Percentiles rank a stretch among this genome's conserved stretches.
phyloP scores from a whole-genome alignment of 164 flowering plant species.

The Kingdonia uniflora region DNA sequence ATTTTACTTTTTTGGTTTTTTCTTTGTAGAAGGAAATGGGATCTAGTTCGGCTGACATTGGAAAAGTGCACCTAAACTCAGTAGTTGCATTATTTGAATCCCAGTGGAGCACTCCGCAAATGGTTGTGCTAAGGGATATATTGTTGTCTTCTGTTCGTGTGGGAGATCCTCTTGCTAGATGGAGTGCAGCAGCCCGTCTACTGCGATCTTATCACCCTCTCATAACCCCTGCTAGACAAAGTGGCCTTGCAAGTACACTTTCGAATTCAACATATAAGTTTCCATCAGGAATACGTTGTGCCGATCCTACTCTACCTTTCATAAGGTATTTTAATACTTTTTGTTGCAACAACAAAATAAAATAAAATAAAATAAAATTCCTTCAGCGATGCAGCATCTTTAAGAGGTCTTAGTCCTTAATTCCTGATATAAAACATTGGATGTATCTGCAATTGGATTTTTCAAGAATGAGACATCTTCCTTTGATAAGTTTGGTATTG shows the following conservation, averaged over 20 bases:
- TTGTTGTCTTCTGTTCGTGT: constrained; percentile 90
- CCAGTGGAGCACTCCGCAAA: constrained; percentile 98
- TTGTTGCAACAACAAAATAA: too few relatives aligned
- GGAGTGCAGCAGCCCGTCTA: constrained; percentile 99
- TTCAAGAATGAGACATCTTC: too few relatives aligned
- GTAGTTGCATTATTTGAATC: constrained; percentile 83
- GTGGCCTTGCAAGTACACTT: constrained; percentile 93
- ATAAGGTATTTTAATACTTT: constrained; percentile 43
- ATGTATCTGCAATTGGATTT: too few relatives aligned
- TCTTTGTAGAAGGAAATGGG: constrained; percentile 32
- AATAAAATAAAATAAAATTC: too few relatives aligned
- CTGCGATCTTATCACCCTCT: constrained; percentile 94
- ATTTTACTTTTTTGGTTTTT: constrained; percentile 5
- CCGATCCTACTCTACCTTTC: constrained; percentile 96
- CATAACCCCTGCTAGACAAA: constrained; percentile 93
- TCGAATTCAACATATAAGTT: constrained; percentile 75
- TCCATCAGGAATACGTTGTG: constrained; percentile 90
- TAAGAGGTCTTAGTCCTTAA: too few relatives aligned
- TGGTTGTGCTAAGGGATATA: constrained; percentile 96
- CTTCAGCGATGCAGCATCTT: too few relatives aligned
- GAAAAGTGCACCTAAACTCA: constrained; percentile 65
- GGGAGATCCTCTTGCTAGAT: constrained; percentile 97
- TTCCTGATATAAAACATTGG: too few relatives aligned
- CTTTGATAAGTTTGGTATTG: too few relatives aligned
- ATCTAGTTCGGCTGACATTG: constrained; percentile 39